Conservation (phyloP, 306 rosid genomes). For the Gastrolobium villosum region DNA sequence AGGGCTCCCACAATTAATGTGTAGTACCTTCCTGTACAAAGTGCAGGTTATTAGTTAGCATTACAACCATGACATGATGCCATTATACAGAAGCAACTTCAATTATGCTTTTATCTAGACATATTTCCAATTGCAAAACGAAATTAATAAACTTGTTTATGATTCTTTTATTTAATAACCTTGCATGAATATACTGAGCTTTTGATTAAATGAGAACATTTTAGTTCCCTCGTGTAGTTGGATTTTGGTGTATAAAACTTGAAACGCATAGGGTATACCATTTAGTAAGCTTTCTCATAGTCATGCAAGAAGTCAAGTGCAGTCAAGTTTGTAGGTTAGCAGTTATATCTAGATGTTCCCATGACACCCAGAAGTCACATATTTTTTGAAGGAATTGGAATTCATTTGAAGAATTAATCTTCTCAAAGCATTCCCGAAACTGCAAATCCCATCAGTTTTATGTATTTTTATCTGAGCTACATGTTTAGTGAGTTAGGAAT, state of each 20-base stretch:
- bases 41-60: slow-evolving; percentile 15
- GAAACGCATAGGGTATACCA: background rate
- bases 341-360: background rate
- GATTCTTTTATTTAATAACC: background rate
- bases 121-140: background rate
- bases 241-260: background rate
- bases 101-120: background rate
- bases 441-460: background rate
- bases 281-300: too few species aligned
- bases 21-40: slow-evolving; percentile 80
- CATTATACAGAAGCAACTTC: slow-evolving; percentile 2
- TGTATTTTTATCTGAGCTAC: background rate
- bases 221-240: background rate
- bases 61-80: background rate
- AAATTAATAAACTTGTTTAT: background rate
- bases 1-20: slow-evolving; percentile 86
- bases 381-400: background rate
- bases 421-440: too few species aligned
- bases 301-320: too few species aligned
- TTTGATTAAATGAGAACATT: slow-evolving; percentile 2
- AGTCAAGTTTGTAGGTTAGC: background rate
- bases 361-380: background rate
- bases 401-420: too few species aligned
- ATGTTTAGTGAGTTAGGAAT: background rate
- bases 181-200: background rate